Conservation (phyloP, 2,329 filamentous ascomycete species). For the Sporothrix phasma region DNA sequence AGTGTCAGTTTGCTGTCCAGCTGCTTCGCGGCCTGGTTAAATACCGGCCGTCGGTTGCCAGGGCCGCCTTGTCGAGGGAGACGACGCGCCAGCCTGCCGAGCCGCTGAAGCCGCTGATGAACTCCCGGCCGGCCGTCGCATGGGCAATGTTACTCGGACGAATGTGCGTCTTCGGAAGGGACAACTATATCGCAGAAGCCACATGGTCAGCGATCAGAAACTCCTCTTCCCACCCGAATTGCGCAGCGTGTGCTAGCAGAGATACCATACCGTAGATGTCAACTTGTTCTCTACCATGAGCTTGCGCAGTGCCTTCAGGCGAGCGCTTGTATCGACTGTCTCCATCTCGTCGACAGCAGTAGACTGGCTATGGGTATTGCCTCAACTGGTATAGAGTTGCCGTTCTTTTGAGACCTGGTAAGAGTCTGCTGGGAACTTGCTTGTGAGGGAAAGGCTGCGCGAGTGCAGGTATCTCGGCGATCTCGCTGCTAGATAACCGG, state of each 20-base stretch:
- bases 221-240: neutral
- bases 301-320: slow-evolving; percentile 65
- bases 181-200: slow-evolving; percentile 51
- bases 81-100: slow-evolving; percentile 90
- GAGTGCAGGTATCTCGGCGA: neutral
- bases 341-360: slow-evolving; percentile 46
- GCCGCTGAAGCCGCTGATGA: slow-evolving; percentile 87
- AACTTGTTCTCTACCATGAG: slow-evolving; percentile 78
- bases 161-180: slow-evolving; percentile 93
- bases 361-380: slow-evolving; percentile 2
- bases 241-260: neutral
- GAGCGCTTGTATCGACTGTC: slow-evolving; percentile 65
- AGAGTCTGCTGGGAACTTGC: neutral
- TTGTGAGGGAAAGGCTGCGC: neutral
- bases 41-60: slow-evolving; percentile 93
- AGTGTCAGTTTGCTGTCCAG: slow-evolving; percentile 86
- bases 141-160: slow-evolving; percentile 96
- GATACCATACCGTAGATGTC: slow-evolving; percentile 74
- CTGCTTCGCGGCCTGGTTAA: slow-evolving; percentile 93
- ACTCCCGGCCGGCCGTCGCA: slow-evolving; percentile 86
- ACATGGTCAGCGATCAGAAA: neutral
- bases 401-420: neutral
- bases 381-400: neutral
- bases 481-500: neutral
- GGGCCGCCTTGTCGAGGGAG: slow-evolving; percentile 72